Evolutionary conservation across 1,139 yeast species (phyloP), one percentile per base, ranked within the genome.

Genomic region (Entelexis paramagnoliae): DNA sequence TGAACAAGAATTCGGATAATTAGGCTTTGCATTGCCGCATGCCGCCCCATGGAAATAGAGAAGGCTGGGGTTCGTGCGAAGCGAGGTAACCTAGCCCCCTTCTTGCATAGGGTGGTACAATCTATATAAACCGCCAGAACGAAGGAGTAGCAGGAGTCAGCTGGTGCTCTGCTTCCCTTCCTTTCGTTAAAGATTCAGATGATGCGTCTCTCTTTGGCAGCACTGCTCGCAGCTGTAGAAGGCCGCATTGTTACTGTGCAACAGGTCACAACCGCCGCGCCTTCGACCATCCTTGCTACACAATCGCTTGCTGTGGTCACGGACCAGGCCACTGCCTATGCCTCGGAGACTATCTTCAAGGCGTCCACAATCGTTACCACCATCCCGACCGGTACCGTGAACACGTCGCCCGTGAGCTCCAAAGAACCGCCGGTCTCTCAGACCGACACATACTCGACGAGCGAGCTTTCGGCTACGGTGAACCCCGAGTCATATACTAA

Each of bases 361-460:
- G 62, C 62, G 0, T 44, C 54, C 11, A 59, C 61, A 2, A 35
- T 54, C 10, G 60, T 58, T 11, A 49, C 56, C 8, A 59, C 67
- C 6, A 59, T 66, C 8, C 59, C 60, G 8, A 56, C 63, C 8
- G 66, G 68, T 9, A 58, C 64, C 1, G 55, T 64, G 19, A 52
- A 61, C 40, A 63, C 68, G 6, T 56, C 60, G n/a, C 58, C 67
- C 35, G 47, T 63, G 9, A 55, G 63, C 34, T 56, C 61, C 20
- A 59, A 62, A 35, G 56, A 58, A 2, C 57, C 66, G 34, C 68
- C 68, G 8, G 69, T 66, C 3, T 56, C 64, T 4, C 66, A 62
- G 50, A 51, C 51, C n/a, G 48, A 57, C 30, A 46, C 56, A 4
- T 62, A 62, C 52, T 53, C 63, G 8, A 62, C 63, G 1, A 56